Evolutionary conservation across 345 rosid genomes (phyloP).

Genomic region (Eucalyptus erythrocorys): DNA sequence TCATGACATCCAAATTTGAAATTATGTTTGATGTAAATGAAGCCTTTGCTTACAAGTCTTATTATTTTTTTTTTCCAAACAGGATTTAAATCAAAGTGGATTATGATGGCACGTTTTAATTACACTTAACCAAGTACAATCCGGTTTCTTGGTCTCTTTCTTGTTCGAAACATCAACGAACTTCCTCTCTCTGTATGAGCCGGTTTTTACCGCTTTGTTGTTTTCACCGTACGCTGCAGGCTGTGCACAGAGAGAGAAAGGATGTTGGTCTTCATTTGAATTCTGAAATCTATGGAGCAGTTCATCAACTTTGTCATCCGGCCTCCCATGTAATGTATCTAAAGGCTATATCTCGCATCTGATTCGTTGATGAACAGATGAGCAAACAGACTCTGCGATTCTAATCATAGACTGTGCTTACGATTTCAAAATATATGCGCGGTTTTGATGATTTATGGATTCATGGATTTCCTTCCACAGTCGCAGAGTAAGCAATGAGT

Average conservation of each 20-base stretch:
- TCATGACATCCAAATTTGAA: not conserved
- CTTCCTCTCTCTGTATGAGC: not conserved
- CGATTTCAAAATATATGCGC: not conserved
- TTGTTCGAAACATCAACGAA: not conserved
- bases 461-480: not conserved
- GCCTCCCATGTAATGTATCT: constrained; percentile 62
- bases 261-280: not conserved
- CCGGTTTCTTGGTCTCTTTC: not conserved
- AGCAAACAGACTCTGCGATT: not conserved
- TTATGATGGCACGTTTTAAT: not conserved
- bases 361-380: not conserved
- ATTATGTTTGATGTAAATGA: not conserved
- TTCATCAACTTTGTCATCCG: constrained; percentile 84
- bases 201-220: not conserved
- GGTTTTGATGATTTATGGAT: not conserved
- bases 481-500: not conserved
- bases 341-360: not conserved
- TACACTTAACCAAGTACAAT: not conserved
- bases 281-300: constrained; percentile 49
- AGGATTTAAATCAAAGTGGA: no score
- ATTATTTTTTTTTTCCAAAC: no score
- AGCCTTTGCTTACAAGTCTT: not conserved
- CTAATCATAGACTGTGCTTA: not conserved
- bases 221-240: not conserved
- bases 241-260: not conserved